A percentile compares a stretch with the other conserved stretches of the same genome.
phyloP scores from a whole-genome alignment of 257 asterid species.

The Buddleja alternifolia region DNA sequence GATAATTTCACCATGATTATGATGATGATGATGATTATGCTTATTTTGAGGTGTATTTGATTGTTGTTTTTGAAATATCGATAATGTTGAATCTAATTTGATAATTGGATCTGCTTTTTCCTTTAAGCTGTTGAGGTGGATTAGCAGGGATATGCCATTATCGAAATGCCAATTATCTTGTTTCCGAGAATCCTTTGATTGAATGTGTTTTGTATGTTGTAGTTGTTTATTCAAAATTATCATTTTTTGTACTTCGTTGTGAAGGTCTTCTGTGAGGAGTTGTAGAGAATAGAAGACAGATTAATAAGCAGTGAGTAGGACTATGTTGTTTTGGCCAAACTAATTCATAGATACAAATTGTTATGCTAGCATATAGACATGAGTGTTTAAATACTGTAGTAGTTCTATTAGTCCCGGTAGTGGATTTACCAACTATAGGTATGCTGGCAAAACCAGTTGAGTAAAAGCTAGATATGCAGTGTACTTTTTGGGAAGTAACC shows the following conservation, averaged over 20 bases:
- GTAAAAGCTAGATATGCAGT: neutral
- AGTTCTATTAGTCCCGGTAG: neutral
- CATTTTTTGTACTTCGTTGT: neutral
- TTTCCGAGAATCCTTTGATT: neutral
- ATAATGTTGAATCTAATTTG: slow-evolving; percentile 22
- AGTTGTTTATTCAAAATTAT: neutral
- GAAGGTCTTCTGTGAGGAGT: neutral
- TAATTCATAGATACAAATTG: neutral
- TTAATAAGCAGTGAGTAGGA: slow-evolving; percentile 5
- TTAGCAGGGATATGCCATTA: slow-evolving; percentile 10
- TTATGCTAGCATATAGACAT: neutral
- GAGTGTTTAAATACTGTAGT: neutral
- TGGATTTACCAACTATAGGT: slow-evolving; percentile 1
- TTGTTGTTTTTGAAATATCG: slow-evolving; percentile 25
- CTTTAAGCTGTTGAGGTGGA: slow-evolving; percentile 10
- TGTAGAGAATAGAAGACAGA: slow-evolving; percentile 11
- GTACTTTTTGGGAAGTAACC: neutral
- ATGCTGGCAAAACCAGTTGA: slow-evolving; percentile 1
- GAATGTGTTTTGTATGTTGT: neutral
- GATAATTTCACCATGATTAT: slow-evolving; percentile 27
- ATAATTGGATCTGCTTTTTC: neutral
- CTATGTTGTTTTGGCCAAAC: neutral
- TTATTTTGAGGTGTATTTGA: slow-evolving; percentile 9
- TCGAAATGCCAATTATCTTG: slow-evolving; percentile 5
- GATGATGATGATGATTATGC: too few relatives aligned